A percentile compares a stretch with the other conserved stretches of the same genome.
phyloP scores from a whole-genome alignment of 2,329 filamentous ascomycete species.

The Hymenoscyphus repandus region DNA sequence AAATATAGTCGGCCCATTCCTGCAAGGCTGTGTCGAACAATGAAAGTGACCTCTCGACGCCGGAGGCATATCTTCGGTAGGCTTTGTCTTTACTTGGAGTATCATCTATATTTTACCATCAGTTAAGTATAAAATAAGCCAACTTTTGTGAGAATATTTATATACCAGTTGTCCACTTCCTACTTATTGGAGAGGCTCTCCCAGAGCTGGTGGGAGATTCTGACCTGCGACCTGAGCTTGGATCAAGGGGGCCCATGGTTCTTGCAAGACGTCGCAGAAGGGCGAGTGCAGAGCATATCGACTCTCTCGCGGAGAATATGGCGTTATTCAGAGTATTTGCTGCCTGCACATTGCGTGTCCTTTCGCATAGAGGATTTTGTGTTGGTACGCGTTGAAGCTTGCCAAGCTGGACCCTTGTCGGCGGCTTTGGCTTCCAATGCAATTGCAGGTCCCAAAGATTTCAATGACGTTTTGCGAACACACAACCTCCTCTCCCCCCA shows the following conservation, averaged over 20 bases:
- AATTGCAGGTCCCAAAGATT: neutral
- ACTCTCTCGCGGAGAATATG: neutral
- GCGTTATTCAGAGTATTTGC: neutral
- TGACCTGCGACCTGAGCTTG: constrained; percentile 49
- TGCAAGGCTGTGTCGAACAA: constrained; percentile 90
- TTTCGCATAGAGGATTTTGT: constrained; percentile 8
- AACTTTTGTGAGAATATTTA: neutral
- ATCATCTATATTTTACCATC: constrained; percentile 41
- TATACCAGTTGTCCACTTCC: constrained; percentile 75
- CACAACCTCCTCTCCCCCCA: neutral
- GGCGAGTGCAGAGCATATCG: constrained; percentile 16
- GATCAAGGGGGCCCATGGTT: constrained; percentile 58
- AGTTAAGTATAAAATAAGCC: neutral
- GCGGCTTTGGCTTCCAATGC: neutral
- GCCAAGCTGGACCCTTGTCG: constrained; percentile 2
- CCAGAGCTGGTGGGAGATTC: constrained; percentile 80
- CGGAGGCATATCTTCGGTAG: constrained; percentile 84
- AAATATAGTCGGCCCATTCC: constrained; percentile 99
- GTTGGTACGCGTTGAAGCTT: neutral
- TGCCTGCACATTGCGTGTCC: constrained; percentile 17
- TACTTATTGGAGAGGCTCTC: constrained; percentile 67
- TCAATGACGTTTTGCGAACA: constrained; percentile 2
- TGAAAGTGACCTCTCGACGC: constrained; percentile 79
- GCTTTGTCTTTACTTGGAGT: constrained; percentile 55
- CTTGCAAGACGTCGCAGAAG: constrained; percentile 22